Percentiles rank a stretch among this genome's conserved stretches.
phyloP scores from a whole-genome alignment of 2,329 filamentous ascomycete species.

The Anthostomella pinea region DNA sequence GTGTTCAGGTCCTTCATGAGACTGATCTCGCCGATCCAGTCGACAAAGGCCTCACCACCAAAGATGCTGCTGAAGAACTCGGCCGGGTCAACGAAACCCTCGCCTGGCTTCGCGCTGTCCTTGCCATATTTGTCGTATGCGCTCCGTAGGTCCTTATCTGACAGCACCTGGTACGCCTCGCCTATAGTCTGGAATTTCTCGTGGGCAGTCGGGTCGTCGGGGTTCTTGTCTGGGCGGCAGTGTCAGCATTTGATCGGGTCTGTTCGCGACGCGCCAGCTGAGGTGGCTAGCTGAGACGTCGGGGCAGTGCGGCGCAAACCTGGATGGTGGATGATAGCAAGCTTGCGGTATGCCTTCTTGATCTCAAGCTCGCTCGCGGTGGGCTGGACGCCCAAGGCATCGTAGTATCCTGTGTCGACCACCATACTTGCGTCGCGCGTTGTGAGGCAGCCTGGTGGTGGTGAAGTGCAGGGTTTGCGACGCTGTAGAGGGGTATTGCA shows the following conservation, averaged over 20 bases:
- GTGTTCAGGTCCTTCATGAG: slow-evolving; percentile 98
- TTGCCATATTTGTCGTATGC: slow-evolving; percentile 98
- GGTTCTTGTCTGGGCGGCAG: slow-evolving; percentile 78
- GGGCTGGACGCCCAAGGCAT: slow-evolving; percentile 78
- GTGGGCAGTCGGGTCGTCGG: slow-evolving; percentile 89
- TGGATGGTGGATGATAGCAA: slow-evolving; percentile 90
- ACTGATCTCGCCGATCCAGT: slow-evolving; percentile 97
- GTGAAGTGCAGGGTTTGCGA: too few species aligned
- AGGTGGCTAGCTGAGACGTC: slow-evolving; percentile 1
- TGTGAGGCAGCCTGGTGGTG: too few species aligned
- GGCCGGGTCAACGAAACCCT: slow-evolving; percentile 91
- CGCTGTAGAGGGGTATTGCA: too few species aligned
- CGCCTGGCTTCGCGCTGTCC: slow-evolving; percentile 84
- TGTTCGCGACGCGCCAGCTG: slow-evolving; percentile 1
- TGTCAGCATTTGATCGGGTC: slow-evolving; percentile 15
- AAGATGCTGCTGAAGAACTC: slow-evolving; percentile 99
- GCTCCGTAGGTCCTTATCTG: slow-evolving; percentile 79
- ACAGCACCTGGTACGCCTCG: slow-evolving; percentile 76
- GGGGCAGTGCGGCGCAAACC: slow-evolving; percentile 48
- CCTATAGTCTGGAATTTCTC: slow-evolving; percentile 89
- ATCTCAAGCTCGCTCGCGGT: slow-evolving; percentile 89
- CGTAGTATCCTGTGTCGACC: slow-evolving; percentile 85
- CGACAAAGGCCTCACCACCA: slow-evolving; percentile 89
- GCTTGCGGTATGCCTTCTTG: slow-evolving; percentile 94
- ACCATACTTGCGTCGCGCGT: slow-evolving; percentile 76